These are phyloP conservation scores for Calonectria ilicicola DNA, from an alignment of 2,329 filamentous ascomycete species.

Conservation along the genomic window DNA sequence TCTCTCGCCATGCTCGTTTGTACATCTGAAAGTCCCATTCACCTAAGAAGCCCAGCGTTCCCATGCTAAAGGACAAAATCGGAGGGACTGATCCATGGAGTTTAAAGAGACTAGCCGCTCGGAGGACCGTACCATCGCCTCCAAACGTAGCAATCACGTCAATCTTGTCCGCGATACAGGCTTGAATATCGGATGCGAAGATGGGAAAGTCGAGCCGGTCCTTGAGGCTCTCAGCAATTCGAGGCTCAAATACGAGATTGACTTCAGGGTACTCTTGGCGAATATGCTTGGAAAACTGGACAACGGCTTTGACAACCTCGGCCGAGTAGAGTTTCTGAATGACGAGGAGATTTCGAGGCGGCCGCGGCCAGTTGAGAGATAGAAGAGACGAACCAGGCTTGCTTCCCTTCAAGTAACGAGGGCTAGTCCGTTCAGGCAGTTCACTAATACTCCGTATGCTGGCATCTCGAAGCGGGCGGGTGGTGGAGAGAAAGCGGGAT, in stretches of 20 bases:
- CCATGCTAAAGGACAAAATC: slow-evolving; percentile 96
- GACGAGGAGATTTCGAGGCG: slow-evolving; percentile 68
- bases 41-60: slow-evolving; percentile 91
- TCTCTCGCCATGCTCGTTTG: slow-evolving; percentile 91
- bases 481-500: slow-evolving; percentile 62
- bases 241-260: slow-evolving; percentile 85
- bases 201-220: slow-evolving; percentile 78
- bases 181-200: slow-evolving; percentile 66
- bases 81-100: slow-evolving; percentile 86
- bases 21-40: slow-evolving; percentile 97
- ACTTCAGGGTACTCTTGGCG: slow-evolving; percentile 82
- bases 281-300: slow-evolving; percentile 77
- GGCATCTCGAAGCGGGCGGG: slow-evolving; percentile 51
- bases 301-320: slow-evolving; percentile 63
- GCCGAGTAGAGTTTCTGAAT: slow-evolving; percentile 70
- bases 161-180: slow-evolving; percentile 79
- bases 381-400: slow-evolving; percentile 66
- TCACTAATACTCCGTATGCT: slow-evolving; percentile 47
- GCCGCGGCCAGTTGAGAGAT: slow-evolving; percentile 65
- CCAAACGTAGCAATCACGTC: slow-evolving; percentile 92
- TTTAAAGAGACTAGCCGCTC: slow-evolving; percentile 71
- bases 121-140: slow-evolving; percentile 71
- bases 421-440: slow-evolving; percentile 49
- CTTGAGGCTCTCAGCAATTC: slow-evolving; percentile 79
- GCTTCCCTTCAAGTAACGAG: slow-evolving; percentile 52